Base-by-base conservation (phyloP, 2,329 filamentous ascomycete species). In the Lachnellula suecica region DNA sequence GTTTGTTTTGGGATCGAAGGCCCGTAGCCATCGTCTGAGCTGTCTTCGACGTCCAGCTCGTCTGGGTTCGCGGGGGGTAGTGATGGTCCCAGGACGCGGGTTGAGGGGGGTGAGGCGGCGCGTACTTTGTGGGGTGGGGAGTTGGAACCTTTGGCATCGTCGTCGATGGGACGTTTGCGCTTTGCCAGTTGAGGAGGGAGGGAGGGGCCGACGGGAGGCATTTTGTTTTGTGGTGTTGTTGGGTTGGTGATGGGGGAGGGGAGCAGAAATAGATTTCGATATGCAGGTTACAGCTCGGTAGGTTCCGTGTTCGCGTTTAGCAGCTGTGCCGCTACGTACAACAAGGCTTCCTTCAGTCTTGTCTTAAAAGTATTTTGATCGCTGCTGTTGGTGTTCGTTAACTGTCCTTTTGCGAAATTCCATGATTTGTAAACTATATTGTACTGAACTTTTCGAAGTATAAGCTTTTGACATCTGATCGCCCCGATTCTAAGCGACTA, bases 131-230 rank as follows among this genome's bases (percentile, higher is more conserved):
- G 58, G 4, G 74, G 74, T 34, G 74, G 77, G 6, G 72, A 72
- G 23, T 66, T 64, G 11, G 68, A 63, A 27, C 67, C 65, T 47
- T 70, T 57, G 17, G 59, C 37, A 17, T 63, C 62, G 44, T 73
- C 70, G 44, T 76, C 69, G 37, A 76, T 73, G 4, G 74, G 77
- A 63, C 81, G 81, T 63, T 85, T 85, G 63, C 83, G 78, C 68
- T 86, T 86, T 29, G 81, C 52, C 38, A 87, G 77, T 56, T 88
- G 83, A 4, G 87, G 78, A 11, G 89, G 88, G 22, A 91, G 70
- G 54, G 84, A 76, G 13, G 89, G 88, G 4, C 88, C 87, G 64
- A 89, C 57, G 7, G 62, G 59, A 53, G 66, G 55, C 66, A 68
- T 68, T 4, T 20, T 27, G 13, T 53, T 31, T 11, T 23, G 13